A percentile compares a stretch with the other conserved stretches of the same genome.
phyloP scores from a whole-genome alignment of 768 basidiomycete species.

The Pleurotus giganteus region DNA sequence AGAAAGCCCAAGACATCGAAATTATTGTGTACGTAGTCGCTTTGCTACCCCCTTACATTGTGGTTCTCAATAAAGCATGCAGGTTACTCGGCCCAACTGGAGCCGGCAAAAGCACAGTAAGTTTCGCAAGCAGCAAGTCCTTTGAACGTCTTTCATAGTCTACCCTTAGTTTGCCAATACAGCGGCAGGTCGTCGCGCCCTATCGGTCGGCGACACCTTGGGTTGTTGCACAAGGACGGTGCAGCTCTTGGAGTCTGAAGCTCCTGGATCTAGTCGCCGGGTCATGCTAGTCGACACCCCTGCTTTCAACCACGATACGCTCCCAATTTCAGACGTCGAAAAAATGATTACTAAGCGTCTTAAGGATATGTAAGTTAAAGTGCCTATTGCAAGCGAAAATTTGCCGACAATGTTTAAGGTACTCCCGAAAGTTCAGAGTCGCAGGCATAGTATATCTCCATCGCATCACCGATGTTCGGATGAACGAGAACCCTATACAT shows the following conservation, averaged over 20 bases:
- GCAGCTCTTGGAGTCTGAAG: conserved; percentile 23
- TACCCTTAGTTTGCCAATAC: conserved; percentile 24
- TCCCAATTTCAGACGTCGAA: conserved; percentile 32
- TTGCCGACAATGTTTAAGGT: conserved; percentile 14
- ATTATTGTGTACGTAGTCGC: background rate
- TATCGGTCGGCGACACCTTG: conserved; percentile 18
- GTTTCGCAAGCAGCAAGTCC: background rate
- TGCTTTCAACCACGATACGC: conserved; percentile 32
- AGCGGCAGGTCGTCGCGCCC: conserved; percentile 12
- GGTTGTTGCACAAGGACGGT: conserved; percentile 39
- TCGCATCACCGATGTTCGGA: conserved; percentile 35
- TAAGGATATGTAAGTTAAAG: conserved; percentile 16
- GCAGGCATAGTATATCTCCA: conserved; percentile 37
- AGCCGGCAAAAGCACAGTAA: conserved; percentile 28
- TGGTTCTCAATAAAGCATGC: background rate
- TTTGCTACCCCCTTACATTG: background rate
- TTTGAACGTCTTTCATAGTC: background rate
- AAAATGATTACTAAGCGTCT: conserved; percentile 34
- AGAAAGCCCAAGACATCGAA: background rate
- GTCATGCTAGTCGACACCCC: conserved; percentile 39
- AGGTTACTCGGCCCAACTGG: conserved; percentile 28
- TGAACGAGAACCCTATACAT: conserved; percentile 29
- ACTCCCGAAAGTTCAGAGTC: conserved; percentile 22
- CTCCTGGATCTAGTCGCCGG: conserved; percentile 19
- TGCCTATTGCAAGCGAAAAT: background rate